Conservation (phyloP, 2,329 filamentous ascomycete species). For the Neofusicoccum parvum region DNA sequence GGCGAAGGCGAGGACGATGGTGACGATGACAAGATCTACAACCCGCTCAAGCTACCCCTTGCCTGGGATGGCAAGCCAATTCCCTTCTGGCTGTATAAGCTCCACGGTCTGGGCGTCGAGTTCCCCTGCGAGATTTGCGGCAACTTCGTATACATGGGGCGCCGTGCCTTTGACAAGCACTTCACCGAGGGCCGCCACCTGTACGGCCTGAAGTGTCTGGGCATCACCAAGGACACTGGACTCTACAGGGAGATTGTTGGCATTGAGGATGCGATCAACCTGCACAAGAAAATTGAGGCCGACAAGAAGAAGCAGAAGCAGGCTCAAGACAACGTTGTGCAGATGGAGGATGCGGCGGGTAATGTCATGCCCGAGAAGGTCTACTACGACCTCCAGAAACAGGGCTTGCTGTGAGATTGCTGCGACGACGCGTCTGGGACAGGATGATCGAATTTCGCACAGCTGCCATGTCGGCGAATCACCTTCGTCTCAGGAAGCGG, state of each 20-base stretch:
- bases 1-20: constrained; percentile 68
- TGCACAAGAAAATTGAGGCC: constrained; percentile 92
- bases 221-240: constrained; percentile 72
- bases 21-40: constrained; percentile 83
- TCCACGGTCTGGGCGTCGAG: constrained; percentile 92
- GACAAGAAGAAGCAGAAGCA: constrained; percentile 78
- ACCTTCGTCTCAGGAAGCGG: constrained; percentile 13
- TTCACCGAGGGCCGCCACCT: constrained; percentile 94
- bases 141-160: constrained; percentile 98
- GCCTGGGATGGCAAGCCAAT: constrained; percentile 99
- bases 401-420: constrained; percentile 69
- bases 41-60: constrained; percentile 90
- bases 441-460: constrained; percentile 10
- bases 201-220: constrained; percentile 89
- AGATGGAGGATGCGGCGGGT: constrained; percentile 97
- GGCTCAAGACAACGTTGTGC: constrained; percentile 80
- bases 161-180: constrained; percentile 95
- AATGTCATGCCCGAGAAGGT: constrained; percentile 99
- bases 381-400: constrained; percentile 91
- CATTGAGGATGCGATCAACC: constrained; percentile 82
- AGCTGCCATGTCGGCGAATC: neutral
- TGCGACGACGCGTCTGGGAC: neutral
- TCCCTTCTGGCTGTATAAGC: constrained; percentile 89
- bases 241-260: constrained; percentile 92
- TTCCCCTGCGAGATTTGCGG: constrained; percentile 88